Evolutionary conservation across 1,284 basidiomycete genomes (phyloP), one percentile per base, ranked within the genome.

Genomic region (Cutaneotrichosporon dermatis): DNA sequence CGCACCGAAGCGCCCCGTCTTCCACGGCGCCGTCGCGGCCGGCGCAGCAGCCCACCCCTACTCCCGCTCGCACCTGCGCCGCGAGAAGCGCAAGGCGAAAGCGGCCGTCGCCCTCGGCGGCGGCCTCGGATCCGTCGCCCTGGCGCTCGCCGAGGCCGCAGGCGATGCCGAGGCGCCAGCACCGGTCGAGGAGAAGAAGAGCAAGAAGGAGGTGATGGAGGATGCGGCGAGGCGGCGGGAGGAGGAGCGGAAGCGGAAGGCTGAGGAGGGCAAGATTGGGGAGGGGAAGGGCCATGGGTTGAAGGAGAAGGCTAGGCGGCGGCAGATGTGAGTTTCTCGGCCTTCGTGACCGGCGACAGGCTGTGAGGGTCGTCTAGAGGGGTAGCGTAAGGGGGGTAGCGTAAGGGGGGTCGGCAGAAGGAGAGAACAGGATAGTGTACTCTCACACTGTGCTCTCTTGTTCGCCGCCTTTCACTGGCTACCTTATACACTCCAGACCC

Each of bases 61-160:
- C 61, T 77, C 76, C n/a, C 67, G 71, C 58, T 76, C 76, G 3
- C 76, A 77, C 41, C 51, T 64, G 42, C 59, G 66, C 16, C 70
- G 77, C 4, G 68, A 76, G 54, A 79, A 79, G 58, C 67, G 69
- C 15, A 79, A 76, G 62, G 65, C 65, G 16, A 59, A 64, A 48
- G 63, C 74, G 50, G 57, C 70, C n/a, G 61, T 74, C 11, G 65
- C 66, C 10, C 45, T 56, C 8, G 70, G 70, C 4, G 73, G 73
- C 1, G 66, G 67, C 4, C 59, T 77, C 3, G 54, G 62, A 3
- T 58, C 65, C 0, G 60, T 78, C 4, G 67, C 70, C 3, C 65
- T 60, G 11, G 76, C 75, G 5, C 61, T 78, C 8, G 58, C 61
- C 6, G 66, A 66, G 36, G 61, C 54, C 16, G 58, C 49, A n/a